Conservation (phyloP, 2,329 filamentous ascomycete species). For the Pyricularia sp. region DNA sequence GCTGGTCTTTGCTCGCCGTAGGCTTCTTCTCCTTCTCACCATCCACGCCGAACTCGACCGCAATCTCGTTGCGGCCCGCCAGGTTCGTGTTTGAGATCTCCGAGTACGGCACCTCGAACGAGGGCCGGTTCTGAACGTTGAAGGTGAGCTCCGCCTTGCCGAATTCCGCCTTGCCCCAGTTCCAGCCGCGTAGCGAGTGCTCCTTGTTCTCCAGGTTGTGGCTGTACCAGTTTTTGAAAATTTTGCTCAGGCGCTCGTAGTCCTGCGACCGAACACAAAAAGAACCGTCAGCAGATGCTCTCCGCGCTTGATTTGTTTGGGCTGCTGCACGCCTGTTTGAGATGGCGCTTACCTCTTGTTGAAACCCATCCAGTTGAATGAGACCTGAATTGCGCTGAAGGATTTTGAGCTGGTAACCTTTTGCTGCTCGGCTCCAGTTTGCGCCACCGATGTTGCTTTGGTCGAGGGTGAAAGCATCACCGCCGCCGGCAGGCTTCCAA, state of each 20-base stretch:
- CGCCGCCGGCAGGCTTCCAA: slow-evolving; percentile 81
- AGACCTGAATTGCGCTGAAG: slow-evolving; percentile 72
- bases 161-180: slow-evolving; percentile 98
- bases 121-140: slow-evolving; percentile 91
- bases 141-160: slow-evolving; percentile 89
- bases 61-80: slow-evolving; percentile 93
- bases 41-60: slow-evolving; percentile 77
- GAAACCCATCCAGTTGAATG: slow-evolving; percentile 89
- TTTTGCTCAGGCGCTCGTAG: slow-evolving; percentile 76
- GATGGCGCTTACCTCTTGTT: slow-evolving; percentile 48
- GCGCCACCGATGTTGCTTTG: slow-evolving; percentile 71
- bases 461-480: slow-evolving; percentile 89
- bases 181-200: slow-evolving; percentile 92
- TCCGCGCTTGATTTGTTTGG: slow-evolving; percentile 12
- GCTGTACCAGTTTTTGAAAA: slow-evolving; percentile 98
- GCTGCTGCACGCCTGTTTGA: too few species aligned
- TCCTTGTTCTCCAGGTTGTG: slow-evolving; percentile 85
- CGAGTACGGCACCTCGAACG: slow-evolving; percentile 93
- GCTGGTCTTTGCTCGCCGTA: slow-evolving; percentile 76
- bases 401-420: slow-evolving; percentile 89
- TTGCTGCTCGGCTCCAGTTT: slow-evolving; percentile 89
- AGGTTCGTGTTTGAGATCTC: slow-evolving; percentile 97
- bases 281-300: slow-evolving; percentile 6
- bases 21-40: slow-evolving; percentile 70
- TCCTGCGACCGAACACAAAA: slow-evolving; percentile 37